phyloP scores from a whole-genome alignment of 805 yeast species.

The Candida chauliodis region DNA sequence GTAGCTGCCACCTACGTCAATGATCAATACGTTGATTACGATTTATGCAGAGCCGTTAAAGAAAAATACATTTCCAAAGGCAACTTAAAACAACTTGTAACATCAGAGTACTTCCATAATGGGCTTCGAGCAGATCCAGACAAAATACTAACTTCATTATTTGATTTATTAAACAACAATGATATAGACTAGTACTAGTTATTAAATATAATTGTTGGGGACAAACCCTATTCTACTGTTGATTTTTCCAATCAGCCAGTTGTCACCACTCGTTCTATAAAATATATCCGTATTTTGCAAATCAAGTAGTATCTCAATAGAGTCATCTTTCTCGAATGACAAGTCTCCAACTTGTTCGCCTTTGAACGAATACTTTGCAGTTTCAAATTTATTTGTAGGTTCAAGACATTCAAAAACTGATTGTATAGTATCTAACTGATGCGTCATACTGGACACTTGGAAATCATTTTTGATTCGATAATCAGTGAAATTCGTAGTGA shows the following conservation, averaged over 20 bases:
- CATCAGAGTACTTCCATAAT: constrained; percentile 50
- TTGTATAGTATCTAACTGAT: constrained; percentile 20
- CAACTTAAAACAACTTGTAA: constrained; percentile 41
- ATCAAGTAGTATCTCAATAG: constrained; percentile 29
- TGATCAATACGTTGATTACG: constrained; percentile 53
- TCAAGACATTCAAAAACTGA: constrained; percentile 19
- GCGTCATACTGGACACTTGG: constrained; percentile 2
- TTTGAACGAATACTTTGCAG: constrained; percentile 21
- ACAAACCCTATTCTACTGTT: constrained; percentile 32
- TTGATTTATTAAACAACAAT: constrained; percentile 30
- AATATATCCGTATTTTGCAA: constrained; percentile 23
- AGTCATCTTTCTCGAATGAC: constrained; percentile 31
- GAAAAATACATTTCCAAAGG: constrained; percentile 23
- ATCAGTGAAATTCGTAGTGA: constrained; percentile 11
- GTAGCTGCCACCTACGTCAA: constrained; percentile 47
- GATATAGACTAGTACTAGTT: constrained; percentile 32
- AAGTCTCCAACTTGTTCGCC: constrained; percentile 38
- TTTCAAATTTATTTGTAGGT: constrained; percentile 4
- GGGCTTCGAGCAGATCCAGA: constrained; percentile 44
- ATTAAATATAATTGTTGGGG: constrained; percentile 25
- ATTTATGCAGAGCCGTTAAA: constrained; percentile 35
- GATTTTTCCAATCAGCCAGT: constrained; percentile 34
- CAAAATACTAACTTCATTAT: constrained; percentile 36
- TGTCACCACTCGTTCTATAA: constrained; percentile 16
- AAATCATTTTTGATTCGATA: background rate